These are phyloP conservation scores for Colletotrichum simmondsii DNA, from an alignment of 2,329 filamentous ascomycete genomes.

Conservation along the genomic window DNA sequence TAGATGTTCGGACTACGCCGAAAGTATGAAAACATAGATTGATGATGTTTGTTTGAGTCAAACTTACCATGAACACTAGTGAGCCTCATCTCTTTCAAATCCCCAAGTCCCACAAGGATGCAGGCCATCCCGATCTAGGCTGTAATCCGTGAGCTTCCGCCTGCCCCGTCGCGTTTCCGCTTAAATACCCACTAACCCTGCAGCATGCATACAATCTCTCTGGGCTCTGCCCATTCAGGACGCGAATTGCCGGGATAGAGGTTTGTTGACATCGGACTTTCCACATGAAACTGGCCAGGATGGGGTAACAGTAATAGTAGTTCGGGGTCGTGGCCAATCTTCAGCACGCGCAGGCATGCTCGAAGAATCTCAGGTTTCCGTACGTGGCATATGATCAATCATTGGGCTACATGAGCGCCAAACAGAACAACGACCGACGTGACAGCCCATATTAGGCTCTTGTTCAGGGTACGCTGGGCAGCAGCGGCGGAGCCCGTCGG, in stretches of 20 bases:
- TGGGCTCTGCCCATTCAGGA: not conserved
- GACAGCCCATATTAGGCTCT: not conserved
- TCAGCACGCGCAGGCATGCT: not conserved
- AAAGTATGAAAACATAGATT: too few species aligned
- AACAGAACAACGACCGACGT: not conserved
- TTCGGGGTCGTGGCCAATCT: not conserved
- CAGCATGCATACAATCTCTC: not conserved
- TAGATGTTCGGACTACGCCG: too few species aligned
- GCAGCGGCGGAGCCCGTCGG: slow-evolving; percentile 38
- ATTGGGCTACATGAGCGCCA: not conserved
- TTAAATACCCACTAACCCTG: not conserved
- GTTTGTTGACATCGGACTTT: not conserved
- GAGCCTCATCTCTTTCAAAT: not conserved
- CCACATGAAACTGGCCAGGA: not conserved
- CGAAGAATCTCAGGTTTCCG: not conserved
- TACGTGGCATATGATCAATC: not conserved
- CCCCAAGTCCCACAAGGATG: not conserved
- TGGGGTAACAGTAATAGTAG: not conserved
- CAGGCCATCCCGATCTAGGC: not conserved
- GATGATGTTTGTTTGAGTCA: not conserved
- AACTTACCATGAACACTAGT: not conserved
- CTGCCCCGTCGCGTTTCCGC: not conserved
- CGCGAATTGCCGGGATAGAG: not conserved
- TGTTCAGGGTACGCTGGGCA: not conserved
- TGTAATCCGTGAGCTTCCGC: not conserved